Evolutionary conservation across 331 rosid genomes (phyloP), one percentile per base, ranked within the genome.

Genomic region (Acacia pycnantha): DNA sequence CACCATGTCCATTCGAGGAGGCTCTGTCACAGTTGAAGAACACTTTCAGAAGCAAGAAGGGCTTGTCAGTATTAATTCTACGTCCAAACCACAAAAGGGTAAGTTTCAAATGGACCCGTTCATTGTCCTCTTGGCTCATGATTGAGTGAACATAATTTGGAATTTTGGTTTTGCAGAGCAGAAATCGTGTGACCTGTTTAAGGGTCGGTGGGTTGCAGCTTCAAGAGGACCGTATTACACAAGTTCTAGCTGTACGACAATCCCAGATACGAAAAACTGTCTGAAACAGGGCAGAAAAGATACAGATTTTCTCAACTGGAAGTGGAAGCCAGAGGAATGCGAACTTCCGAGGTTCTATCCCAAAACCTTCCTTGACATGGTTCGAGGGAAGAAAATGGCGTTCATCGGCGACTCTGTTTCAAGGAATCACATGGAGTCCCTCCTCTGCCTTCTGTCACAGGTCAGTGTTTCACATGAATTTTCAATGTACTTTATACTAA

Each of bases 321-420:
- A 80, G 89, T 93, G 99, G 97, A 93, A 87, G 78, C 97, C 98
- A 2, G 69, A 92, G 0, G 48, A 89, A 9, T 93, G 99, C 9
- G 89, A 93, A 11, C 91, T 95, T 19, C 93, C 91, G 0, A 68
- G 83, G 46, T 93, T 95, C 29, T 86, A 90, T 14, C 82, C 94
- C 8, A 90, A 41, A 59, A 64, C 75, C 2, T 95, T 93, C 56
- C 84, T 92, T 73, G 68, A 84, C 46, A 84, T 89, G 16, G 86
- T 93, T 70, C 79, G 88, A 26, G 98, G 96, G 5, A 95, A 90
- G 84, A 95, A 81, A 71, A 84, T 95, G 93, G 97, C 90, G 2
- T 95, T 95, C 66, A 68, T 95, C 27, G 98, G 98, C 7, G 97
- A 95, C 77, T 95, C 98, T 64, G 94, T 95, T 27, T 85, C 97